Evolutionary conservation across 768 basidiomycete genomes (phyloP), one percentile per base, ranked within the genome.

Genomic region (Termitomyces titanicus): DNA sequence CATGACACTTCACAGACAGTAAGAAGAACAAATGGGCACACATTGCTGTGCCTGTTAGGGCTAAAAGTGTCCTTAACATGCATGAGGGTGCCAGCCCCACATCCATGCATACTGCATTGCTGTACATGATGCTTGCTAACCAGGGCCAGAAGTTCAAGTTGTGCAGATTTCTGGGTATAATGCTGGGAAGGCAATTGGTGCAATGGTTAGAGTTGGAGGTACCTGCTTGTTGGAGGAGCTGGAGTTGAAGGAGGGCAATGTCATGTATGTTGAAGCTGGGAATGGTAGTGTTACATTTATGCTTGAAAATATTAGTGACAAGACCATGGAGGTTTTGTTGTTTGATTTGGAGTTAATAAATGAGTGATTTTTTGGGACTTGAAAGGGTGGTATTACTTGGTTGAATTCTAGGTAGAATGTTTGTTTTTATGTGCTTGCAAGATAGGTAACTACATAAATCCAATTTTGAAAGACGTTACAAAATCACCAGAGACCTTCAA

Each of bases 151-250:
- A 74, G 11, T 63, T 94, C 96, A 98, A 60, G 80, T 94, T 45
- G 78, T 94, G 47, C 94, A 96, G 74, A 88, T 79, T 5, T 85
- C 85, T 25, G 94, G 93, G 3, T 96, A 90, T 69, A 88, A 90
- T 58, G 64, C 79, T 0, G 76, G 78, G 1, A 64, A 70, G 29
- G 78, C 85, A 0, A 69, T 63, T 1, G 92, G 91, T 0, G 85
- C 82, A 0, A 71, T 69, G n/a, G 68, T 96, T 46, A 80, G 72
- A 57, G 65, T 95, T 12, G 62, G 68, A 1, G 74, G 70, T 17
- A 67, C 67, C 0, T 72, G 66, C 17, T 37, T 40, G n/a, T 53
- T 51, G 2, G 73, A 72, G 10, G 70, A 80, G 54, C 55, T 84
- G 3, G 83, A 79, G 35, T 69, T 96, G 51, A 80, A 81, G 33